Percentiles rank a stretch among this genome's conserved stretches.
phyloP scores from a whole-genome alignment of 768 basidiomycete species.

The Russula vinacea region DNA sequence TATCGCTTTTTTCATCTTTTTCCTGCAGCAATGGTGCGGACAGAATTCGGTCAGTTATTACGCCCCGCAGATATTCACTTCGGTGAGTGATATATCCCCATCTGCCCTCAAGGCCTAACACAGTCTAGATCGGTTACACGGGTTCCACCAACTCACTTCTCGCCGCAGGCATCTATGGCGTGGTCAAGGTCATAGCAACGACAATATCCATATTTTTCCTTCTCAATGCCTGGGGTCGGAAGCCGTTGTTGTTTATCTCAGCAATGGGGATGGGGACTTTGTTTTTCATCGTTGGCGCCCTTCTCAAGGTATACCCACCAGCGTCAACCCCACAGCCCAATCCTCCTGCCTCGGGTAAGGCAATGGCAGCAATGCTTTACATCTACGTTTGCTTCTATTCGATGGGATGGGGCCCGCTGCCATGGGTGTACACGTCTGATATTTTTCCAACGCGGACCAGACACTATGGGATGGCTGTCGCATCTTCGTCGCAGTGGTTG shows the following conservation, averaged over 20 bases:
- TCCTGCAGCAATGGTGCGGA: constrained; percentile 80
- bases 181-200: constrained; percentile 68
- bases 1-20: constrained; percentile 79
- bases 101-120: neutral
- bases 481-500: constrained; percentile 78
- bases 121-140: constrained; percentile 58
- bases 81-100: constrained; percentile 40
- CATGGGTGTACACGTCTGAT: constrained; percentile 63
- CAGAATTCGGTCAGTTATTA: constrained; percentile 81
- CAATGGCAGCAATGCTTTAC: constrained; percentile 84
- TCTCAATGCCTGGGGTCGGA: constrained; percentile 67
- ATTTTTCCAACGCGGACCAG: constrained; percentile 85
- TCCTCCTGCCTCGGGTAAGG: constrained; percentile 55
- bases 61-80: constrained; percentile 68
- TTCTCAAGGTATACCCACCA: constrained; percentile 75
- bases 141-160: constrained; percentile 58
- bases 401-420: constrained; percentile 80
- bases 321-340: constrained; percentile 36
- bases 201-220: constrained; percentile 62
- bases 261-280: constrained; percentile 73
- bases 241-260: constrained; percentile 65
- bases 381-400: constrained; percentile 87
- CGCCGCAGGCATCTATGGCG: constrained; percentile 67
- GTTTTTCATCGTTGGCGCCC: constrained; percentile 82
- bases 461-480: constrained; percentile 73